Evolutionary conservation across 257 asterid species (phyloP), one percentile per base, ranked within the genome.

Genomic region (Nicotiana sylvestris): DNA sequence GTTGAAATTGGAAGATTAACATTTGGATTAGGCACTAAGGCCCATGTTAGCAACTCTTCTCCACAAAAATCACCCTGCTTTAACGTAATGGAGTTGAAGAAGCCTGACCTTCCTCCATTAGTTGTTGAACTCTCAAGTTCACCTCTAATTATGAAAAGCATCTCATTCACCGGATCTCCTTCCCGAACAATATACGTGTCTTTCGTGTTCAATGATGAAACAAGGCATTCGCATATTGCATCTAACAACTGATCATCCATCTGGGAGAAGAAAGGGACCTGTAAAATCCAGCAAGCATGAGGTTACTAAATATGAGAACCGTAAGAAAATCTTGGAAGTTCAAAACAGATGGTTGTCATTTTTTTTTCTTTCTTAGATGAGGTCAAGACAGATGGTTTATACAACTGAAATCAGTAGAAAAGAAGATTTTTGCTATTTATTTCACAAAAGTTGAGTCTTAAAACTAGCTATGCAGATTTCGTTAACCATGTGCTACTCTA

Each of bases 201-300:
- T 87, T 87, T 91, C 0, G 97, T 94, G 91, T 91, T 90, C 62
- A 95, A 67, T n/a, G 97, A 94, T 56, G 98, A 89, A 16, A 91
- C 95, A 0, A 94, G 91, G n/a, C 97, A 97, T 84, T 92, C 97
- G 5, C 99, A 94, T 84, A 95, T 92, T 13, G 99, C 99, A 55
- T 94, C 98, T 68, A 96, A 77, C 46, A 96, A 93, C 66, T 90
- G 97, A 69, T 93, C 93, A 79, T 95, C 98, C 98, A 95, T 95
- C 86, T 92, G 89, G 3, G 98, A 91, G 88, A 95, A 95, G 90
- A 95, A 92, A n/a, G 97, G 95, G 6, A 92, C 98, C 97, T 95
- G 78, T 43, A 77, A 66, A 60, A 37, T 13, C 39, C 77, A 61
- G 77, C 7, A n/a, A 62, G 32, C 43, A 72, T 21, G 67, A 43